Base-by-base conservation (phyloP, 768 basidiomycete genomes). In the Austroboletus festivus region DNA sequence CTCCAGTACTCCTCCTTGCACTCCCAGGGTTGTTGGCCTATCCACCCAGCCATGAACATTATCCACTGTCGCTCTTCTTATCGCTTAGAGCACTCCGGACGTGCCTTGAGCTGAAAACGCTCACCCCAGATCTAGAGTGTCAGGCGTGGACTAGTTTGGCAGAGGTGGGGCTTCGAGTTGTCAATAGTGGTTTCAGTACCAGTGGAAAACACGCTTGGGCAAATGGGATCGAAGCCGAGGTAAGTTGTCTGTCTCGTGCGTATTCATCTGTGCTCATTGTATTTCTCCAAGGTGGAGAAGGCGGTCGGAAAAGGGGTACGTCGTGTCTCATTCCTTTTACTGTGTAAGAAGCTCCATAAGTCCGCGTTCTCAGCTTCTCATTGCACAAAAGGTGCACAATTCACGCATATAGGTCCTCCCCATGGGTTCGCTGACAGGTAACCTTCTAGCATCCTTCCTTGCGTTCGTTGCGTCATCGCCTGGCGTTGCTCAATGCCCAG, bases 231-330 rank as follows among this genome's bases (percentile, higher is more conserved):
- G 80, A 78, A 53, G 61, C 45, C 0, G 86, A 88, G 61, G 83
- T 85, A 19, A 50, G 70, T 50, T 0, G 0, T 8, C 11, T 22
- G 3, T 48, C 13, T 3, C 19, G n/a, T 10, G 9, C 18, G 9
- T 23, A 4, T 12, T 12, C 20, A 23, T 6, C 19, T 5, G n/a
- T 37, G 6, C 42, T 57, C 38, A 54, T 20, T 42, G 8, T 22
- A 12, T 13, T 37, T 42, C 22, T 23, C 10, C 41, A 44, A 80
- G 78, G 72, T 78, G 3, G 85, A 87, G 58, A 80, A 74, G 47
- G 82, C 85, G 11, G 71, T 86, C 15, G 79, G 78, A 15, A 85
- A 84, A 68, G 86, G 83, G 47, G 85, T 89, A 50, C 65, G 85
- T 74, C 2, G 3, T 38, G 31, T 53, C 31, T 42, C 19, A 20